These are phyloP conservation scores for Alternaria solani DNA, from an alignment of 2,329 filamentous ascomycete genomes.

Conservation along the genomic window DNA sequence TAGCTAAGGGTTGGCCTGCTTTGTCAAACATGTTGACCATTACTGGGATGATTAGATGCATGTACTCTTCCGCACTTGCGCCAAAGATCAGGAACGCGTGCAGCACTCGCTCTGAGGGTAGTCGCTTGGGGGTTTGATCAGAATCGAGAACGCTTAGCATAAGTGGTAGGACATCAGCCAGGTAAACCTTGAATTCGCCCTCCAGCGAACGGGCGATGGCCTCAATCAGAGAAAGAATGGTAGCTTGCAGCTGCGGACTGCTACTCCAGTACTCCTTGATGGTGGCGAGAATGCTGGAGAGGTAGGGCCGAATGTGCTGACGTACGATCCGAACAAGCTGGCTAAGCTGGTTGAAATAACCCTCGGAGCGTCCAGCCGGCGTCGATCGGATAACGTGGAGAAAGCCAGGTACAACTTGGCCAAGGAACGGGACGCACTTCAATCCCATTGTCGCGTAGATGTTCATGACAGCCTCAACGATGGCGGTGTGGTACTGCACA, in stretches of 20 bases:
- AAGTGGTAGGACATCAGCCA: conserved; percentile 85
- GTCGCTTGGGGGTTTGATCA: conserved; percentile 77
- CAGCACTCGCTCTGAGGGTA: conserved; percentile 86
- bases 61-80: conserved; percentile 95
- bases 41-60: conserved; percentile 97
- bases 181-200: conserved; percentile 96
- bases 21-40: conserved; percentile 96
- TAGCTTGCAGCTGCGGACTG: conserved; percentile 82
- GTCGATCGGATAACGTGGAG: conserved; percentile 86
- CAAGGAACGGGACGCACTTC: conserved; percentile 94
- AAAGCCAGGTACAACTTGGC: conserved; percentile 93
- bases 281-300: conserved; percentile 85
- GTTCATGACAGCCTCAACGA: conserved; percentile 98
- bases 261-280: conserved; percentile 91
- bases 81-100: conserved; percentile 97
- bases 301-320: conserved; percentile 91
- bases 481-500: conserved; percentile 87
- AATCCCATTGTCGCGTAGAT: conserved; percentile 96
- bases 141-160: conserved; percentile 96
- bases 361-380: conserved; percentile 79
- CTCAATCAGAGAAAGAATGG: conserved; percentile 90
- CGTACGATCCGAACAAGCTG: conserved; percentile 93
- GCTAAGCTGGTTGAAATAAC: conserved; percentile 96
- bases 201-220: conserved; percentile 93
- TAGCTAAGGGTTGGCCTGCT: conserved; percentile 77